Percentiles rank a stretch among this genome's conserved stretches.
Conservation (phyloP, 768 basidiomycete species). For the Termitomyces titanicus region DNA sequence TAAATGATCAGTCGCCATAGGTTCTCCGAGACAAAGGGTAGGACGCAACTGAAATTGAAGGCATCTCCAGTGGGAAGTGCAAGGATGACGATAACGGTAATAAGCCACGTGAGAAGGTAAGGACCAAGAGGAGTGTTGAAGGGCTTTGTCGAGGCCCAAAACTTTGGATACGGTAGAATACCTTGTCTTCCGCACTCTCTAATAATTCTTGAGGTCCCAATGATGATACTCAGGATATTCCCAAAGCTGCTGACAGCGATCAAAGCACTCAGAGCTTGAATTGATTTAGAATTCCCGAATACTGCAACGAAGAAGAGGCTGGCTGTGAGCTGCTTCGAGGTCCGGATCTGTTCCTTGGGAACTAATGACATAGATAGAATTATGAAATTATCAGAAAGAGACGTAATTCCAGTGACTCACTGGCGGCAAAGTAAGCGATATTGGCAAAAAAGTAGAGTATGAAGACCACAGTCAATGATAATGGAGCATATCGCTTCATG, state of each 20-base stretch:
- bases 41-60: constrained; percentile 37
- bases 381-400: neutral
- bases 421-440: constrained; percentile 35
- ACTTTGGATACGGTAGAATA: constrained; percentile 45
- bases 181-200: constrained; percentile 48
- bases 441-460: constrained; percentile 47
- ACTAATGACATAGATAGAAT: constrained; percentile 25
- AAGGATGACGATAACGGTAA: constrained; percentile 47
- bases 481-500: constrained; percentile 39
- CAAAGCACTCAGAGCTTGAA: constrained; percentile 32
- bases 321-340: constrained; percentile 42
- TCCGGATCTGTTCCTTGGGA: constrained; percentile 38
- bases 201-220: constrained; percentile 36
- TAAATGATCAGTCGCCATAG: neutral
- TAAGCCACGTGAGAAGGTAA: constrained; percentile 40
- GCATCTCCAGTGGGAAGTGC: constrained; percentile 40
- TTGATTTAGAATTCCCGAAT: constrained; percentile 36
- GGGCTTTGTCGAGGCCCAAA: constrained; percentile 48
- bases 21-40: neutral
- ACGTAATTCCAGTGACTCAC: constrained; percentile 13
- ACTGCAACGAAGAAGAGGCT: constrained; percentile 48
- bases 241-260: constrained; percentile 38
- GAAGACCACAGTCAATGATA: constrained; percentile 44
- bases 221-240: constrained; percentile 28
- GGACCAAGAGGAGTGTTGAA: constrained; percentile 50